Conservation (phyloP, 2,329 filamentous ascomycete genomes). For the Helotiales sp. region DNA sequence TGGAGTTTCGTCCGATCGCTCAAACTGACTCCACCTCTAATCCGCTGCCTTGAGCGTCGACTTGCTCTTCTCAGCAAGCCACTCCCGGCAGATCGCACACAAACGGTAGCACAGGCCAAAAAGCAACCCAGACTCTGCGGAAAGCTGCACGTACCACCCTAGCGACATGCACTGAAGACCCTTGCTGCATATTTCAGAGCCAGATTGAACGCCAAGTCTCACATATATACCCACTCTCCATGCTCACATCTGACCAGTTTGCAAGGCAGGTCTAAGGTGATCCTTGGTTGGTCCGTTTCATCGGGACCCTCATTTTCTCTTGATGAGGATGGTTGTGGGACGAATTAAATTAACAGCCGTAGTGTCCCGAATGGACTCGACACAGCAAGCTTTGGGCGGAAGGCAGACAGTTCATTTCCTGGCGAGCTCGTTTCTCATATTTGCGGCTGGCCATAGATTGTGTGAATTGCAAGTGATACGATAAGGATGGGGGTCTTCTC, state of each 20-base stretch:
- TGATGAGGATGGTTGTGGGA: constrained; percentile 8
- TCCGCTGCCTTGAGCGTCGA: neutral
- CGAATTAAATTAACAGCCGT: constrained; percentile 18
- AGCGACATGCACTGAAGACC: constrained; percentile 21
- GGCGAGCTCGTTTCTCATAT: constrained; percentile 5
- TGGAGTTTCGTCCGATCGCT: neutral
- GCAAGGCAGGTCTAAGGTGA: neutral
- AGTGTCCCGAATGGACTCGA: constrained; percentile 24
- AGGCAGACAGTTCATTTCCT: constrained; percentile 18
- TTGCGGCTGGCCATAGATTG: neutral
- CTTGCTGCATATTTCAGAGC: constrained; percentile 17
- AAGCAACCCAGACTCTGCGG: constrained; percentile 23
- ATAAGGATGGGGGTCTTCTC: neutral
- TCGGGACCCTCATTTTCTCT: constrained; percentile 8
- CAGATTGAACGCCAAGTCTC: constrained; percentile 28
- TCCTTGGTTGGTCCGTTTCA: constrained; percentile 16
- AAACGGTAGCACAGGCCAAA: constrained; percentile 27
- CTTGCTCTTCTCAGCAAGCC: constrained; percentile 9
- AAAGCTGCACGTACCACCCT: constrained; percentile 21
- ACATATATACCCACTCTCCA: constrained; percentile 14
- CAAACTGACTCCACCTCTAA: neutral
- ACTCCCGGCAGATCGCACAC: constrained; percentile 25
- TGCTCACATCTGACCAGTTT: constrained; percentile 9
- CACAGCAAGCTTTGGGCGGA: constrained; percentile 19
- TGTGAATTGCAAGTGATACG: neutral